Evolutionary conservation across 495 filamentous ascomycete genomes (phyloP).

Genomic region (Collariella sp.): DNA sequence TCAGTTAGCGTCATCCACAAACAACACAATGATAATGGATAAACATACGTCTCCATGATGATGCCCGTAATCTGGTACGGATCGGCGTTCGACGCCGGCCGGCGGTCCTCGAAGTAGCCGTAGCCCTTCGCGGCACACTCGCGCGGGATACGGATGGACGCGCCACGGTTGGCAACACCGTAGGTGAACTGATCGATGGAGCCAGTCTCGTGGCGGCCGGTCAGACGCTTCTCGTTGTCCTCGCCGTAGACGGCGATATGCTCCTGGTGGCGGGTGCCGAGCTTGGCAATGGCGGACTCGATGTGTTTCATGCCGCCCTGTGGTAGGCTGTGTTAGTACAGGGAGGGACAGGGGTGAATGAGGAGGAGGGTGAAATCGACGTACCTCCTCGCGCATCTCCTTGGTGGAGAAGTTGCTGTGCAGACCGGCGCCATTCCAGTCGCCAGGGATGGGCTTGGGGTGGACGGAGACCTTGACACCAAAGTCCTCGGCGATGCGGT

Average conservation of each 20-base stretch:
- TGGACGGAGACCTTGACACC: constrained; percentile 92
- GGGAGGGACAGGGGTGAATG: neutral
- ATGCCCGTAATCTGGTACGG: constrained; percentile 61
- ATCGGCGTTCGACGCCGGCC: constrained; percentile 90
- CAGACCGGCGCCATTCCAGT: constrained; percentile 99
- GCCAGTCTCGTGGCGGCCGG: constrained; percentile 88
- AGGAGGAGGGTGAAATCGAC: neutral
- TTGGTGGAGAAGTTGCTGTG: constrained; percentile 88
- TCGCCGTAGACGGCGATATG: constrained; percentile 97
- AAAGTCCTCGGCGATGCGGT: constrained; percentile 95
- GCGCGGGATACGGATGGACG: constrained; percentile 81
- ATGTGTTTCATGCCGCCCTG: constrained; percentile 93
- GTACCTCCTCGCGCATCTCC: constrained; percentile 53
- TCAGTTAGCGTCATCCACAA: too few species aligned
- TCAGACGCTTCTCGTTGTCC: constrained; percentile 86
- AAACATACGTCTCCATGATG: constrained; percentile 28
- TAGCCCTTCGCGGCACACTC: constrained; percentile 84
- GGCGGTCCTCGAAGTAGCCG: constrained; percentile 97
- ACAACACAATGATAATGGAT: too few species aligned
- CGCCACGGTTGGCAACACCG: constrained; percentile 93
- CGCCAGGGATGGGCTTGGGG: constrained; percentile 96
- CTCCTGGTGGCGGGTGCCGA: constrained; percentile 80
- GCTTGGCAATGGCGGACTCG: constrained; percentile 54
- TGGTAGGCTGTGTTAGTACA: constrained; percentile 18
- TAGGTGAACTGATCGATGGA: constrained; percentile 90